phyloP scores from a whole-genome alignment of 768 basidiomycete genomes.

The Collybia nuda region DNA sequence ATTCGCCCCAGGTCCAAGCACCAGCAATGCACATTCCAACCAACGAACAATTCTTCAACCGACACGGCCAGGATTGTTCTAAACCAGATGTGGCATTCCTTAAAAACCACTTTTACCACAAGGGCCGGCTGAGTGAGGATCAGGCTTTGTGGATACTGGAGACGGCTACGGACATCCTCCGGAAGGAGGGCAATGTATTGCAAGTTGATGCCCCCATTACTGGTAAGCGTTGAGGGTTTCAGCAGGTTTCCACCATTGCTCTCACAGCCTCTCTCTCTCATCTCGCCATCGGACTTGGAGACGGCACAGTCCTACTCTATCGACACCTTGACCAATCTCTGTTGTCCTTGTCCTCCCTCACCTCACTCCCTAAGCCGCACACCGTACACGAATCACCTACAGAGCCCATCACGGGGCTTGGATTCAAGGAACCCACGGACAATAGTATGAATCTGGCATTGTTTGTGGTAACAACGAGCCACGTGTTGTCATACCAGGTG shows the following conservation, averaged over 20 bases:
- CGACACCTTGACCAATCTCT: constrained; percentile 93
- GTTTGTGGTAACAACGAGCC: constrained; percentile 86
- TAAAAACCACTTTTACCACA: constrained; percentile 99
- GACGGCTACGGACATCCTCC: constrained; percentile 81
- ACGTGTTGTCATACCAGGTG: constrained; percentile 74
- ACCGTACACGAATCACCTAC: constrained; percentile 79
- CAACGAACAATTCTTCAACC: constrained; percentile 90
- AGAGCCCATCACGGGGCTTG: constrained; percentile 92
- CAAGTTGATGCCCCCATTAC: constrained; percentile 98
- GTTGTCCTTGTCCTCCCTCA: constrained; percentile 64
- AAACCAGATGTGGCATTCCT: constrained; percentile 96
- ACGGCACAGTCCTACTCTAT: constrained; percentile 90
- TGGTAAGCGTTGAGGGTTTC: constrained; percentile 49
- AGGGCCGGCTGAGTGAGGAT: constrained; percentile 90
- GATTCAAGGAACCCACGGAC: constrained; percentile 69
- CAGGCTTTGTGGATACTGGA: constrained; percentile 94
- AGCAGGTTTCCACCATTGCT: constrained; percentile 78
- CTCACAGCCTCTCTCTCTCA: constrained; percentile 77
- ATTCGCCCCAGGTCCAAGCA: constrained; percentile 80
- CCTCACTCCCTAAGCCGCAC: constrained; percentile 82
- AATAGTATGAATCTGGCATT: constrained; percentile 53
- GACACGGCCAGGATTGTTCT: constrained; percentile 65
- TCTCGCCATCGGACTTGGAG: constrained; percentile 90
- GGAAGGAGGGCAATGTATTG: constrained; percentile 85
- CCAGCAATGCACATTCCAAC: constrained; percentile 93